These are phyloP conservation scores for Aquilaria yunnanensis DNA, from an alignment of 345 rosid species.

Conservation along the genomic window DNA sequence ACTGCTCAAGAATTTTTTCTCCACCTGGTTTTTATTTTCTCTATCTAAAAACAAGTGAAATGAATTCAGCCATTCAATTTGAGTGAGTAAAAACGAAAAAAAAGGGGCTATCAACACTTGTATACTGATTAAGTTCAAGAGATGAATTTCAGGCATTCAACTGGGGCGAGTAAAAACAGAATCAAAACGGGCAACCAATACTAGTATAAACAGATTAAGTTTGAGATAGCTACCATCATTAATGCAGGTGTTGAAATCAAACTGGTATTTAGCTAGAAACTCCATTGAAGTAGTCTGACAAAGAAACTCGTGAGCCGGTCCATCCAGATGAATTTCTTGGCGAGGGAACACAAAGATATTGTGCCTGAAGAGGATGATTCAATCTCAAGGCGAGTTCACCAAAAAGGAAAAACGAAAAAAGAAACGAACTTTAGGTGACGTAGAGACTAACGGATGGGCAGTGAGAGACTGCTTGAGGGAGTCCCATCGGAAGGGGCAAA, in stretches of 20 bases:
- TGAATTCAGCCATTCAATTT: neutral
- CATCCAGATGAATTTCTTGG: slow-evolving; percentile 46
- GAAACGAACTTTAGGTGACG: neutral
- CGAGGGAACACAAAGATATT: slow-evolving; percentile 84
- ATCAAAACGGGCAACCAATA: neutral
- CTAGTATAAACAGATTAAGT: neutral
- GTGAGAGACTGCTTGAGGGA: slow-evolving; percentile 48
- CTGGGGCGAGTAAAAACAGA: neutral
- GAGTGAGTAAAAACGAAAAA: neutral
- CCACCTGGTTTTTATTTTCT: neutral
- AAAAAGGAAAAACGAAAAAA: neutral
- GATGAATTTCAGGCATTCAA: neutral
- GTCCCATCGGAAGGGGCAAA: slow-evolving; percentile 96
- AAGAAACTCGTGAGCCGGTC: slow-evolving; percentile 61
- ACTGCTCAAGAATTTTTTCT: too few relatives aligned
- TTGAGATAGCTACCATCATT: slow-evolving; percentile 43
- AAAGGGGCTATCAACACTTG: neutral
- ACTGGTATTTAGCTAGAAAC: slow-evolving; percentile 83
- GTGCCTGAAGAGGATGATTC: slow-evolving; percentile 37
- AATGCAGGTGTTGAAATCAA: slow-evolving; percentile 85
- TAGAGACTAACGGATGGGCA: slow-evolving; percentile 65
- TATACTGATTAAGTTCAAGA: slow-evolving; percentile 1
- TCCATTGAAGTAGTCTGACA: slow-evolving; percentile 86
- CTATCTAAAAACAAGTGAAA: neutral
- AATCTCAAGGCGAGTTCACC: slow-evolving; percentile 6